Evolutionary conservation across 2,329 filamentous ascomycete genomes (phyloP).

Genomic region (Colletotrichum destructivum): DNA sequence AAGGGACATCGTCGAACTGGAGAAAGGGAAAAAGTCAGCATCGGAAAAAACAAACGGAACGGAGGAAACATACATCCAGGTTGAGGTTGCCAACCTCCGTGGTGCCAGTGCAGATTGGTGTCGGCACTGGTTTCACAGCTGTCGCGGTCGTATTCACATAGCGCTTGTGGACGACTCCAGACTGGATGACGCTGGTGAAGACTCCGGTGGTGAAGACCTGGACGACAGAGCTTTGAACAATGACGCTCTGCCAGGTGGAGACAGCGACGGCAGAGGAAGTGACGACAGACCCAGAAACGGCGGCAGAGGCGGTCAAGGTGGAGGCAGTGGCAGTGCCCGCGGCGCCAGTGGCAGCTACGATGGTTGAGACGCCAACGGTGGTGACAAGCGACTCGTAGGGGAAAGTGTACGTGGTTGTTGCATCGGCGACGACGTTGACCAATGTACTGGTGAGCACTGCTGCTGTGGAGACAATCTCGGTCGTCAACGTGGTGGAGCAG

Average conservation of each 20-base stretch:
- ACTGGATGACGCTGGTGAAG: constrained; percentile 14
- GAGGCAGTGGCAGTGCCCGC: constrained; percentile 12
- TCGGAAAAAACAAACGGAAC: constrained; percentile 35
- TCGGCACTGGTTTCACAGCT: constrained; percentile 28
- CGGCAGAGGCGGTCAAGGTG: constrained; percentile 6
- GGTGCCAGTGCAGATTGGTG: constrained; percentile 41
- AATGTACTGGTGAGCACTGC: constrained; percentile 55
- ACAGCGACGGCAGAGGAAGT: constrained; percentile 44
- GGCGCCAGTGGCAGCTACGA: constrained; percentile 50
- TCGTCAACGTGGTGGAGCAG: constrained; percentile 15
- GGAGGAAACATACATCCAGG: constrained; percentile 53
- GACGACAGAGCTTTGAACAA: constrained; percentile 30
- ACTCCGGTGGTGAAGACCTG: constrained; percentile 20
- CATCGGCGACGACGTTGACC: constrained; percentile 56
- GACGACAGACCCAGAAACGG: neutral
- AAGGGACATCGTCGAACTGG: constrained; percentile 56
- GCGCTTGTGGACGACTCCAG: constrained; percentile 18
- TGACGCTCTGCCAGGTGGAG: constrained; percentile 46
- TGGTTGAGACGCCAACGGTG: constrained; percentile 4
- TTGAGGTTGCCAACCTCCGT: constrained; percentile 55
- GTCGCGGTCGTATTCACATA: constrained; percentile 26
- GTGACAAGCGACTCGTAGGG: constrained; percentile 42
- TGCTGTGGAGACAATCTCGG: constrained; percentile 21
- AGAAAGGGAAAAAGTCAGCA: neutral
- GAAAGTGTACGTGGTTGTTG: constrained; percentile 57